Evolutionary conservation across 1,284 basidiomycete species (phyloP), one percentile per base, ranked within the genome.

Genomic region (Blastosporella zonata): DNA sequence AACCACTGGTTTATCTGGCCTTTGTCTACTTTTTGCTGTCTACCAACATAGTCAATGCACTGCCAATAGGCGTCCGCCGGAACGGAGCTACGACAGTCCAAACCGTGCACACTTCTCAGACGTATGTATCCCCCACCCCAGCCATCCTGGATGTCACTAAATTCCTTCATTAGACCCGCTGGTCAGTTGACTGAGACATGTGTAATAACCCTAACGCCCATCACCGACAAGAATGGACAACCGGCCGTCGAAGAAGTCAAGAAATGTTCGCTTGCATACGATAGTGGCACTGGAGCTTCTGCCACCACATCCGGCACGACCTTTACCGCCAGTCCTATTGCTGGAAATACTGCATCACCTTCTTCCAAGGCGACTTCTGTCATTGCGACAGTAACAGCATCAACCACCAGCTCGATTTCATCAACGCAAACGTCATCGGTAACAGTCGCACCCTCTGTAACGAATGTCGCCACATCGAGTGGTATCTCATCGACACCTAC

Each of bases 151-250:
- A 34, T 38, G 28, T 41, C 35, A 41, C 45, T 55, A 25, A 61
- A 47, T 44, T 39, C 29, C 43, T 43, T 13, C 37, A 31, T 29
- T 41, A 76, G 73, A 43, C 46, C 63, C 47, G 66, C 71, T 54
- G 86, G 79, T 8, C 65, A 69, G 12, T 72, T 84, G 65, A 77
- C 74, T 40, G 73, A 85, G 69, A 83, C 75, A 4, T 90, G 87
- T 62, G 70, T 73, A 3, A 71, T 86, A 52, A 79, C 77, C 2
- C 71, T 89, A 47, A 83, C 79, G 5, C 84, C 75, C 2, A 67
- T 73, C 41, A 72, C 66, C 45, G 71, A 71, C 50, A 58, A 51
- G 13, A 70, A 77, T 54, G 84, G 83, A 23, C 60, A 75, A 25
- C 68, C 73, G 39, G 72, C 66, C n/a, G 73, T 87, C 22, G 67